phyloP scores from a whole-genome alignment of 2,329 filamentous ascomycete genomes.

The Berkeleyomyces rouxiae region DNA sequence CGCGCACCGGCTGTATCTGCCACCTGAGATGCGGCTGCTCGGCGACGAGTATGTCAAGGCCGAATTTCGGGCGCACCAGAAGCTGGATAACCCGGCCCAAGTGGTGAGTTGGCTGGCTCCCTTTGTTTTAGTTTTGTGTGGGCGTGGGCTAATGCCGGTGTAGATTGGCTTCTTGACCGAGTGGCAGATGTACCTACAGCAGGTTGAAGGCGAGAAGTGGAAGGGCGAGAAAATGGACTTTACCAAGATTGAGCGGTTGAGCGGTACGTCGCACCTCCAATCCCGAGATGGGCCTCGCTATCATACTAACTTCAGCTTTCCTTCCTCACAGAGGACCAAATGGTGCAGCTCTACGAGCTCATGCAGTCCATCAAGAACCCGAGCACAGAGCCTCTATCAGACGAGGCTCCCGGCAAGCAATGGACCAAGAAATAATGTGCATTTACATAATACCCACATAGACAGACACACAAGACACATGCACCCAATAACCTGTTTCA shows the following conservation, averaged over 20 bases:
- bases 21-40: slow-evolving; percentile 56
- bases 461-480: background rate
- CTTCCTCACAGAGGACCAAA: slow-evolving; percentile 58
- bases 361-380: slow-evolving; percentile 59
- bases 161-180: slow-evolving; percentile 91
- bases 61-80: slow-evolving; percentile 73
- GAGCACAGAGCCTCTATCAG: background rate
- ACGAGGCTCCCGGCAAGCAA: slow-evolving; percentile 1
- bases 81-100: slow-evolving; percentile 79
- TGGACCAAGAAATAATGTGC: slow-evolving; percentile 1
- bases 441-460: background rate
- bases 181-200: slow-evolving; percentile 91
- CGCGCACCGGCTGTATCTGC: slow-evolving; percentile 66
- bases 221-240: slow-evolving; percentile 32
- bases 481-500: background rate
- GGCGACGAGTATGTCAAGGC: slow-evolving; percentile 88
- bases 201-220: slow-evolving; percentile 78
- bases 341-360: slow-evolving; percentile 84
- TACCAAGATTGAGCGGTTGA: slow-evolving; percentile 20
- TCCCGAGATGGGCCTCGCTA: background rate
- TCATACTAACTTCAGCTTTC: background rate
- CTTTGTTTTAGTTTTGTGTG: background rate
- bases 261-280: slow-evolving; percentile 38
- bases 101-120: slow-evolving; percentile 42
- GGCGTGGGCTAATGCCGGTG: background rate